Evolutionary conservation across 257 asterid species (phyloP), one percentile per base, ranked within the genome.

Genomic region (Scutellaria minor): DNA sequence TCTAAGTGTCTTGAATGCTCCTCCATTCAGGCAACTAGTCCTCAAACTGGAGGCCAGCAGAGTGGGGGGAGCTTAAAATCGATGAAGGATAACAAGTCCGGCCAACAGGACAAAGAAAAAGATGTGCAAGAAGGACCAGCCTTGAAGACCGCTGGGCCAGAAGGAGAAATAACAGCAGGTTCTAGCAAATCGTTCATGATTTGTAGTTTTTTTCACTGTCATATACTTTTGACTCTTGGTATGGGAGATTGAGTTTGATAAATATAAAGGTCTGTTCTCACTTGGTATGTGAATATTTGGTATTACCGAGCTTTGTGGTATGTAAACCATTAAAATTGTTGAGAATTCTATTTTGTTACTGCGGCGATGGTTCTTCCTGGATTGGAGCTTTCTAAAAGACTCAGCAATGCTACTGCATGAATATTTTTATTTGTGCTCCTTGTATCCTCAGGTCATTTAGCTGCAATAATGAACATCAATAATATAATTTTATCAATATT

Each of bases 151-250:
- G 97, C 97, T 12, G 98, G 98, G 64, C 88, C 97, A 47, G 98
- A 88, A 75, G 97, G 97, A 79, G 98, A 93, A 79, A 93, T 93
- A 77, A 85, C 96, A 72, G 98, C 98, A 83, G 98, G 98, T 93
- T 77, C 42, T 18, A 71, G 66, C 47, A 46, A 58, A 77, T 65
- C 51, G 39, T 58, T 59, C 4, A 50, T 41, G 54, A 45, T 40
- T 56, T 56, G 50, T 70, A 52, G 64, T 68, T 62, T 13, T 41
- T 54, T 20, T 47, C 11, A 44, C 22, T 41, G 22, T 24, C 27
- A 22, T 53, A 37, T 66, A 9, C 27, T 41, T 55, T 41, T 39
- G 37, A 37, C 9, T 13, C 24, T 11, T 51, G 48, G 10, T 55
- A 44, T 76, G 4, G 13, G 59, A 10, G 18, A 59, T 42, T 51